These are phyloP conservation scores for Mortierella sp. DNA, from an alignment of 371 early-diverging fungal species.

Conservation along the genomic window DNA sequence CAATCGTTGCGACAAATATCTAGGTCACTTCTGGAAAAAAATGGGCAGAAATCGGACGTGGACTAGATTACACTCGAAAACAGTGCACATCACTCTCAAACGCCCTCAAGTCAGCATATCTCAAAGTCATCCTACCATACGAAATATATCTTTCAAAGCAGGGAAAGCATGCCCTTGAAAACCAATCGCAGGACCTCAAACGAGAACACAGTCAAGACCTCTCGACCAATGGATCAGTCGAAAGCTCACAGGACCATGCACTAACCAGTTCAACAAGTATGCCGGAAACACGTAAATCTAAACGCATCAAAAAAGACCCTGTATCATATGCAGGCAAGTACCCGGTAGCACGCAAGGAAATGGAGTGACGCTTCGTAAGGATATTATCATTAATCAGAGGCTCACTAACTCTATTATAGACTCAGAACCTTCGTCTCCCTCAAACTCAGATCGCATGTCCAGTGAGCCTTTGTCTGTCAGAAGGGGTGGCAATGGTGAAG, in stretches of 20 bases:
- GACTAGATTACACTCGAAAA: conserved; percentile 81
- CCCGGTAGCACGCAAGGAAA: not conserved
- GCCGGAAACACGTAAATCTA: conserved; percentile 44
- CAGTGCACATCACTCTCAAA: conserved; percentile 88
- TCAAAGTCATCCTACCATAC: conserved; percentile 86
- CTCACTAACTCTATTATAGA: conserved; percentile 14
- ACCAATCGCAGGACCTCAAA: conserved; percentile 15
- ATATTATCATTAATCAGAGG: not conserved
- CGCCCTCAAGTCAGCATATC: conserved; percentile 82
- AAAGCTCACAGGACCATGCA: conserved; percentile 6
- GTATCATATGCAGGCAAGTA: conserved; percentile 52
- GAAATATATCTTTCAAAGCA: conserved; percentile 78
- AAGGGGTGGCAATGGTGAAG: conserved; percentile 17
- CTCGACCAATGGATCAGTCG: conserved; percentile 3
- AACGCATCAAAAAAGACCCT: conserved; percentile 54
- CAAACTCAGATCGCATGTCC: conserved; percentile 42
- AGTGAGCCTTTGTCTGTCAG: conserved; percentile 37
- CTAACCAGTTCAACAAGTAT: conserved; percentile 2
- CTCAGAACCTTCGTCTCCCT: conserved; percentile 51
- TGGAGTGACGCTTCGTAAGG: not conserved
- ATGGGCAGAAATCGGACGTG: conserved; percentile 93
- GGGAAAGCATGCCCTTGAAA: conserved; percentile 18
- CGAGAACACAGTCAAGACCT: conserved; percentile 19
- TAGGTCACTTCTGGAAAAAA: conserved; percentile 84
- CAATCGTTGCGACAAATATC: not conserved